phyloP scores from a whole-genome alignment of 176 grass and related monocot species.

The Metroxylon sagu region DNA sequence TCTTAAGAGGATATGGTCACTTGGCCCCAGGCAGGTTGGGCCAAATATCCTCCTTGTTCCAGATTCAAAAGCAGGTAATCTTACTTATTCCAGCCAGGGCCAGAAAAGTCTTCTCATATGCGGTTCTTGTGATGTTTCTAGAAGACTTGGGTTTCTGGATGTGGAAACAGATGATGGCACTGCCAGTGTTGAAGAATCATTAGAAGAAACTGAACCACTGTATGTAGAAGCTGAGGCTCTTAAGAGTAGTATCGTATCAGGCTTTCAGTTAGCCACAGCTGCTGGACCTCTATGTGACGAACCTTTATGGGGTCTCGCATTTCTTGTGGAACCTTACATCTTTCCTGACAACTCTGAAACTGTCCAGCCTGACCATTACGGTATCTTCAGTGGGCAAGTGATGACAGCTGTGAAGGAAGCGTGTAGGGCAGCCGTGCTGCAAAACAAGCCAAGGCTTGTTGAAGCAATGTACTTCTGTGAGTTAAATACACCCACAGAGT shows the following conservation, averaged over 20 bases:
- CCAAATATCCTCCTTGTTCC: slow-evolving; percentile 60
- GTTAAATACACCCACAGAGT: slow-evolving; percentile 56
- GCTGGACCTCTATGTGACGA: slow-evolving; percentile 86
- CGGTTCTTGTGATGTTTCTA: slow-evolving; percentile 55
- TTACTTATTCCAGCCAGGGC: slow-evolving; percentile 9
- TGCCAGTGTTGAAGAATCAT: slow-evolving; percentile 9
- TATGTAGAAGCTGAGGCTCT: slow-evolving; percentile 50
- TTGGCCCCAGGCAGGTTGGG: slow-evolving; percentile 67
- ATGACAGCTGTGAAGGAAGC: slow-evolving; percentile 88
- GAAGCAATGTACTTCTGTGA: slow-evolving; percentile 86
- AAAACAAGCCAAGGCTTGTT: slow-evolving; percentile 85
- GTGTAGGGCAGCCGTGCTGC: slow-evolving; percentile 61
- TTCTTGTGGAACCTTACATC: slow-evolving; percentile 69
- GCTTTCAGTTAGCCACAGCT: slow-evolving; percentile 76
- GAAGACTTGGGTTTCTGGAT: slow-evolving; percentile 48
- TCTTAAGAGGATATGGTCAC: slow-evolving; percentile 57
- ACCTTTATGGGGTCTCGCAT: slow-evolving; percentile 80
- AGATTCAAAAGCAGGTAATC: slow-evolving; percentile 25
- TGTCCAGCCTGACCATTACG: slow-evolving; percentile 56
- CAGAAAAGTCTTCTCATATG: slow-evolving; percentile 39
- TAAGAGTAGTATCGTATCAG: slow-evolving; percentile 66
- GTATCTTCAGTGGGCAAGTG: slow-evolving; percentile 72
- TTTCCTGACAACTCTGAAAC: slow-evolving; percentile 40
- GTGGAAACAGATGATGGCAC: slow-evolving; percentile 16
- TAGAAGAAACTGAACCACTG: slow-evolving; percentile 29